These are phyloP conservation scores for Corynespora cassiicola DNA, from an alignment of 2,329 filamentous ascomycete genomes.

Conservation along the genomic window DNA sequence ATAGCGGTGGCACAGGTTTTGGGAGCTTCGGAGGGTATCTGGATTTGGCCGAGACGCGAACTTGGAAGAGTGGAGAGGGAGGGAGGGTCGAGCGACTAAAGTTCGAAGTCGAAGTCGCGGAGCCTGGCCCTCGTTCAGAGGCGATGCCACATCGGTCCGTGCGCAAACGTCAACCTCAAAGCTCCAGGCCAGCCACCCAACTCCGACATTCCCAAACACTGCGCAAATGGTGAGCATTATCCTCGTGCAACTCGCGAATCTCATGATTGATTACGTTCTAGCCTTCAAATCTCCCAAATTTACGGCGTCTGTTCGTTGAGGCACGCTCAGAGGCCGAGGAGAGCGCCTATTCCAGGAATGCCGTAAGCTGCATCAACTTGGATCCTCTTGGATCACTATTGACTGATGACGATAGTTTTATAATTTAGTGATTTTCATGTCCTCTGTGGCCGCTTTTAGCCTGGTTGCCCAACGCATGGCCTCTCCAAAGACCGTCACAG, in stretches of 20 bases:
- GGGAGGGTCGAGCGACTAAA: slow-evolving; percentile 10
- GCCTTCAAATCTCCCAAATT: slow-evolving; percentile 84
- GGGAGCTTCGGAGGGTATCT: too few species aligned
- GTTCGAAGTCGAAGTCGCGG: slow-evolving; percentile 22
- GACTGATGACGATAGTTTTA: slow-evolving; percentile 73
- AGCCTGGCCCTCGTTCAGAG: slow-evolving; percentile 26
- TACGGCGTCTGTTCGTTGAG: slow-evolving; percentile 95
- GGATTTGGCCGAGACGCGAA: too few species aligned
- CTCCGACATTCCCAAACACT: slow-evolving; percentile 5
- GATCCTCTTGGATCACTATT: not conserved
- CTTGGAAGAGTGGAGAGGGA: slow-evolving; percentile 3
- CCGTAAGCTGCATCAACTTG: slow-evolving; percentile 72
- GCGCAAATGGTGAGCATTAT: slow-evolving; percentile 23
- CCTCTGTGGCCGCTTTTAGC: slow-evolving; percentile 93
- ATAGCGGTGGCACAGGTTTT: slow-evolving; percentile 7
- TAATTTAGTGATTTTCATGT: slow-evolving; percentile 95
- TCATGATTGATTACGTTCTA: slow-evolving; percentile 22
- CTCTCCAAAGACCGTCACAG: slow-evolving; percentile 20
- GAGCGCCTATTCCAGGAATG: slow-evolving; percentile 89
- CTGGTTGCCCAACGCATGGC: slow-evolving; percentile 87
- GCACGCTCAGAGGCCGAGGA: slow-evolving; percentile 92
- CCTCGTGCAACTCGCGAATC: not conserved
- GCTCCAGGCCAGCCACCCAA: slow-evolving; percentile 7
- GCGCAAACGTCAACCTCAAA: slow-evolving; percentile 16
- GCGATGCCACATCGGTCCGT: slow-evolving; percentile 37